These are phyloP conservation scores for Neocucurbitaria cava DNA, from an alignment of 2,329 filamentous ascomycete genomes.

Conservation along the genomic window DNA sequence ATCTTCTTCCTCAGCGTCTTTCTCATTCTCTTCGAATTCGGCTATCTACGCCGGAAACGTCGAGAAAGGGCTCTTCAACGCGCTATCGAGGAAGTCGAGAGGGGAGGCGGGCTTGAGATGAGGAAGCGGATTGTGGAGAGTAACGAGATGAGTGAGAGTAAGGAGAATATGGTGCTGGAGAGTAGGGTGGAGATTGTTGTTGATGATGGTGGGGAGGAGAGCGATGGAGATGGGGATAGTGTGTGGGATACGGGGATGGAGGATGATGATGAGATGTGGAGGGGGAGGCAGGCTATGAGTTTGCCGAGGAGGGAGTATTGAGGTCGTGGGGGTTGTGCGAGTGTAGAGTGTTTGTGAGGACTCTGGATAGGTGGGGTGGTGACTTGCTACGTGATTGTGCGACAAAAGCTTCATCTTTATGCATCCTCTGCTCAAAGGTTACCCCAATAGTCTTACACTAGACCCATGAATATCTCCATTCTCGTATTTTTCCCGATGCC, in stretches of 20 bases:
- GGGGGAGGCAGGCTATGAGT: constrained; percentile 21
- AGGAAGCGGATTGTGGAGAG: background rate
- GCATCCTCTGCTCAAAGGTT: background rate
- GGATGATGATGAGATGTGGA: constrained; percentile 10
- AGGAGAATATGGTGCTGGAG: constrained; percentile 35
- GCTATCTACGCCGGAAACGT: constrained; percentile 25
- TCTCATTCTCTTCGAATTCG: constrained; percentile 17
- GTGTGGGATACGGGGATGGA: constrained; percentile 16
- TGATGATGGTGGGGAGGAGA: constrained; percentile 17
- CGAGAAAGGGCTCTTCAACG: constrained; percentile 21
- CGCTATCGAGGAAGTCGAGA: constrained; percentile 30
- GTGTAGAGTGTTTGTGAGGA: too few relatives aligned
- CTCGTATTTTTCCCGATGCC: too few relatives aligned
- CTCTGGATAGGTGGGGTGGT: too few relatives aligned
- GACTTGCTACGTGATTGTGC: too few relatives aligned
- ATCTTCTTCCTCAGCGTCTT: constrained; percentile 11
- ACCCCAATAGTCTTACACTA: background rate
- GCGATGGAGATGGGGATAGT: constrained; percentile 1
- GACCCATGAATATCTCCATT: too few relatives aligned
- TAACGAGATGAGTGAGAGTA: constrained; percentile 8
- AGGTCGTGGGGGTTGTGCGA: background rate
- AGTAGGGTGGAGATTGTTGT: constrained; percentile 33
- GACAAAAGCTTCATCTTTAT: background rate
- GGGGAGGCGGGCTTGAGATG: constrained; percentile 12
- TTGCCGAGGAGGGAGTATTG: constrained; percentile 23